phyloP scores from a whole-genome alignment of 495 filamentous ascomycete genomes.

The Neurospora sublineolata region DNA sequence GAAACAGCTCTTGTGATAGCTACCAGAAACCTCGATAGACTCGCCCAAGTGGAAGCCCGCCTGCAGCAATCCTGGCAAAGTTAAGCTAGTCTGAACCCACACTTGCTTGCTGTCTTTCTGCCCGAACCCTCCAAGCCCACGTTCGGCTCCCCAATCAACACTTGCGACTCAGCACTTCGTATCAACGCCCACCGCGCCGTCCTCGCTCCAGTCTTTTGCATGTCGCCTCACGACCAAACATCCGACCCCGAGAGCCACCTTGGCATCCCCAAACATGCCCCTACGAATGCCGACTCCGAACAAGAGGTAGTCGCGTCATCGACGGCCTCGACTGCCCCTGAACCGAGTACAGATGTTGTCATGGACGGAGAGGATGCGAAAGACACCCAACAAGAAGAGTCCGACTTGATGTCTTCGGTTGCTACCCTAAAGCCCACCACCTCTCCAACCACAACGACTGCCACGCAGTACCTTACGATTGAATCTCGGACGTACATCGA shows the following conservation, averaged over 20 bases:
- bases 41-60: neutral
- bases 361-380: neutral
- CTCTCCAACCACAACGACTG: conserved; percentile 15
- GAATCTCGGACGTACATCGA: conserved; percentile 46
- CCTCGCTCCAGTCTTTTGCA: conserved; percentile 13
- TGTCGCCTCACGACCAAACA: conserved; percentile 22
- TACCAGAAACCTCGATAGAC: neutral
- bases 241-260: conserved; percentile 10
- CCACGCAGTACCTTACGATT: conserved; percentile 30
- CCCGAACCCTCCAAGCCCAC: neutral
- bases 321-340: neutral
- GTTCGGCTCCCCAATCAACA: neutral
- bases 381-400: conserved; percentile 6
- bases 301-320: conserved; percentile 7
- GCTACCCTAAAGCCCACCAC: conserved; percentile 39
- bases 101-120: neutral
- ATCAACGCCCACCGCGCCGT: neutral
- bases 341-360: neutral
- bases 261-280: conserved; percentile 9
- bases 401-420: conserved; percentile 40
- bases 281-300: neutral
- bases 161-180: neutral
- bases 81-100: neutral
- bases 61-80: neutral
- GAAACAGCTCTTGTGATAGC: neutral